Evolutionary conservation across 306 rosid species (phyloP).

Genomic region (Malus orientalis): DNA sequence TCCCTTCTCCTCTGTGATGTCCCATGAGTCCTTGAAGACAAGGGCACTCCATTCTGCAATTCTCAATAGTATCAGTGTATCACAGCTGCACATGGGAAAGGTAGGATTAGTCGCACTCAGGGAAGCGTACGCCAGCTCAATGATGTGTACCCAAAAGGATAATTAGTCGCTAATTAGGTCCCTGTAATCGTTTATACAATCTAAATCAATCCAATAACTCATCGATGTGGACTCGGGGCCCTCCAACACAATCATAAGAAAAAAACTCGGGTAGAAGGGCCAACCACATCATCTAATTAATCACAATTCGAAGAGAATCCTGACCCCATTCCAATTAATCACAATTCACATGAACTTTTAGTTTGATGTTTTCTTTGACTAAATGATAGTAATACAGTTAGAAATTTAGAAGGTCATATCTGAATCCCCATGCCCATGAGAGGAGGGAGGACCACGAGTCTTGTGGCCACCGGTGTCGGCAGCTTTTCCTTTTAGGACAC

Average conservation of each 20-base stretch:
- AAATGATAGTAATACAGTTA: neutral
- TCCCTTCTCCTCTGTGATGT: neutral
- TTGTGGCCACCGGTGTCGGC: neutral
- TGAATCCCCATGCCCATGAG: neutral
- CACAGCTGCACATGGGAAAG: neutral
- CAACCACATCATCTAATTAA: too few relatives aligned
- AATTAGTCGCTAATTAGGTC: too few relatives aligned
- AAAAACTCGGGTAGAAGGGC: too few relatives aligned
- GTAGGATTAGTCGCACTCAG: neutral
- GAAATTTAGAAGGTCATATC: neutral
- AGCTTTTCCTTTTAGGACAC: neutral
- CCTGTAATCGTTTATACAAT: too few relatives aligned
- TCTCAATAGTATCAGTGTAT: neutral
- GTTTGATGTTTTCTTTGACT: neutral
- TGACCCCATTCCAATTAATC: neutral
- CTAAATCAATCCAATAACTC: too few relatives aligned
- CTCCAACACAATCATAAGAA: too few relatives aligned
- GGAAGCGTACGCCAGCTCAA: neutral
- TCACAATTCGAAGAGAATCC: too few relatives aligned
- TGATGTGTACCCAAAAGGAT: too few relatives aligned
- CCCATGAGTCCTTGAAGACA: neutral
- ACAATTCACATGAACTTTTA: neutral
- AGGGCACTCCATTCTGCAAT: neutral
- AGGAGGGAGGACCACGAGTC: neutral
- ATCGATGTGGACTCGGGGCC: too few relatives aligned